Percentiles rank a stretch among this genome's conserved stretches.
Evolutionary conservation across 768 basidiomycete genomes (phyloP).

Genomic region (Rhizopogon roseolus): DNA sequence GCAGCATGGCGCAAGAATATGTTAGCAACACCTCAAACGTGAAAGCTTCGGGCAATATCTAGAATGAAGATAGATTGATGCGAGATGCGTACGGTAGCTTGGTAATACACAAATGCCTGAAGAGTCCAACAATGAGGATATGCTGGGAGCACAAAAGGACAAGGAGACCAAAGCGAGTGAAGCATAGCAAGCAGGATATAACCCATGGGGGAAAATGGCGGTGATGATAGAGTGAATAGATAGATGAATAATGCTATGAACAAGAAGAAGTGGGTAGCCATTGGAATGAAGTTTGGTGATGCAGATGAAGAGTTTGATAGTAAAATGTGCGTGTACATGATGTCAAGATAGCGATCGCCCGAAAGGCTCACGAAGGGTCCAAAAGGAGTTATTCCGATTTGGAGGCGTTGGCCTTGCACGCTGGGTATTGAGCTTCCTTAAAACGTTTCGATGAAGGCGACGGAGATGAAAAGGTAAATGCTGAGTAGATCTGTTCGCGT

Average conservation of each 20-base stretch:
- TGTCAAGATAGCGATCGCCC: not conserved
- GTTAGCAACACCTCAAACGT: not conserved
- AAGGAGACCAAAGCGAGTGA: slow-evolving; percentile 21
- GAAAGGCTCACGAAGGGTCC: not conserved
- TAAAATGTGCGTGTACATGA: not conserved
- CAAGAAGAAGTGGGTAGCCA: slow-evolving; percentile 14
- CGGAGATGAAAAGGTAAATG: slow-evolving; percentile 78
- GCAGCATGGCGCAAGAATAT: too few species aligned
- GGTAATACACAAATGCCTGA: slow-evolving; percentile 27
- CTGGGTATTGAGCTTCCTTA: slow-evolving; percentile 35
- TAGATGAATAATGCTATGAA: slow-evolving; percentile 27
- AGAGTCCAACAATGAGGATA: slow-evolving; percentile 18
- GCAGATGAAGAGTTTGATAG: not conserved
- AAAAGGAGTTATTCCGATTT: slow-evolving; percentile 14
- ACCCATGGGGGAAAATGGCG: slow-evolving; percentile 19
- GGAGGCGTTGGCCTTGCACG: slow-evolving; percentile 14
- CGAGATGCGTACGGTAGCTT: slow-evolving; percentile 4
- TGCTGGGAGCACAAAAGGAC: slow-evolving; percentile 24
- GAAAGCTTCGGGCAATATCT: not conserved
- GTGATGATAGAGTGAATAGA: slow-evolving; percentile 26
- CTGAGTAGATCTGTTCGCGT: slow-evolving; percentile 63
- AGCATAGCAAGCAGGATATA: slow-evolving; percentile 17
- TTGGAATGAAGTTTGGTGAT: not conserved
- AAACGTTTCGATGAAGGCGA: slow-evolving; percentile 56
- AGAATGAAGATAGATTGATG: slow-evolving; percentile 2